Evolutionary conservation across 345 rosid genomes (phyloP), one percentile per base, ranked within the genome.

Genomic region (Xanthoceras sorbifolium): DNA sequence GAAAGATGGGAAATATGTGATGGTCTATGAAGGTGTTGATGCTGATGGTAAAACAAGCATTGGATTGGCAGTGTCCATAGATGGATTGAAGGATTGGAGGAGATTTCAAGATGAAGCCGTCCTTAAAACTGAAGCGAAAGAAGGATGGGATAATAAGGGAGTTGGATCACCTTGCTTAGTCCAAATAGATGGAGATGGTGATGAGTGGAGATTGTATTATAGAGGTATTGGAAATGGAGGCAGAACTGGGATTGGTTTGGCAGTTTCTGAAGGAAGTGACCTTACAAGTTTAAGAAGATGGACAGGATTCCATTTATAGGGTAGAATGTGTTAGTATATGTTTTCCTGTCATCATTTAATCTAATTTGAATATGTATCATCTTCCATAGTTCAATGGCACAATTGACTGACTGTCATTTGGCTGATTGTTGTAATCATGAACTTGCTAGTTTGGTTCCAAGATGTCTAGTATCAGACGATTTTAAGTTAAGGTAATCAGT

Each of bases 161-260:
- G 85, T 88, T 52, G 93, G 98, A n/a, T 87, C 84, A 38, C 94
- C 97, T 1, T 87, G 83, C 80, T 81, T 94, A 80, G 82, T 91
- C 76, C 89, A 85, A 55, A 92, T 91, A 87, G 93, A 87, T 68
- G 88, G 90, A 6, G 87, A 84, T 12, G 82, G 65, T 76, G 90
- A 87, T 75, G 87, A 85, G 36, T 90, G 95, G 97, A 87, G 98
- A 64, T 63, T 91, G 85, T 92, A 91, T 65, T 94, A 88, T 60
- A 89, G 80, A 75, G 97, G 96, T 22, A 23, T 86, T 66, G 90
- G 92, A 20, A 72, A 80, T 31, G 84, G 83, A n/a, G 91, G 94
- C 74, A 90, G 83, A 76, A 85, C 86, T 57, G 93, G 91, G 76
- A 91, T 92, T 46, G 96, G 97, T 3, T 82, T 94, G 79, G 94